Percentiles rank a stretch among this genome's conserved stretches.
These are phyloP conservation scores for Leccinum truebloodii DNA, from an alignment of 768 basidiomycete species.

Conservation along the genomic window DNA sequence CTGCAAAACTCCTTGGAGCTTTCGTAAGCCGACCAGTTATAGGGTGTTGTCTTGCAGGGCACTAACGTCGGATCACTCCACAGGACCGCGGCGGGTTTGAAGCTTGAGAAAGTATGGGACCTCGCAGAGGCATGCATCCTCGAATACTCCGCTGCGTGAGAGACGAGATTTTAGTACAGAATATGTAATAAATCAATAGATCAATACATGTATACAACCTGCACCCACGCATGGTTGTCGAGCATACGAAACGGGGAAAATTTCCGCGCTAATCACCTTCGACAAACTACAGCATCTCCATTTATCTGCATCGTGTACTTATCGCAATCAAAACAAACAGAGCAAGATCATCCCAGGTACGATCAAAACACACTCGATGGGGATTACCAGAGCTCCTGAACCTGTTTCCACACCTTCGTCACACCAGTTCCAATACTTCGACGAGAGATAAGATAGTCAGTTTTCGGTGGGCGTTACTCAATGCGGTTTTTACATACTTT, in stretches of 20 bases:
- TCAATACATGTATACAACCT: background rate
- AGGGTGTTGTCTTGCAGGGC: background rate
- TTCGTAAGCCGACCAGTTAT: constrained; percentile 20
- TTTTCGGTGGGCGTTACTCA: background rate
- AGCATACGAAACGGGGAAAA: background rate
- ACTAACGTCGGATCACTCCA: constrained; percentile 4
- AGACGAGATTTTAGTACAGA: background rate
- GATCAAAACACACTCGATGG: background rate
- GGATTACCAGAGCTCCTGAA: constrained; percentile 34
- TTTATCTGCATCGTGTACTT: background rate
- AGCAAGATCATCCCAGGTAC: background rate
- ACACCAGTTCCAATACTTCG: constrained; percentile 73
- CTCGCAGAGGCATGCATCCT: constrained; percentile 28
- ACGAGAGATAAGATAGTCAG: constrained; percentile 4
- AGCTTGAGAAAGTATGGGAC: constrained; percentile 35
- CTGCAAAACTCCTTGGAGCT: constrained; percentile 29
- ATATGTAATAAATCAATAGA: background rate
- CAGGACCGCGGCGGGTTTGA: constrained; percentile 28
- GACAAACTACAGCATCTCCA: background rate
- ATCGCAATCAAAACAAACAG: background rate
- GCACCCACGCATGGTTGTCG: constrained; percentile 18
- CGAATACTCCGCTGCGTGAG: constrained; percentile 27
- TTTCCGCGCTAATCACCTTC: background rate
- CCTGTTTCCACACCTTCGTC: constrained; percentile 70
- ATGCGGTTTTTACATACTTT: constrained; percentile 52